Conservation (phyloP, 2,329 filamentous ascomycete species). For the Ophiostoma triangulosporum region DNA sequence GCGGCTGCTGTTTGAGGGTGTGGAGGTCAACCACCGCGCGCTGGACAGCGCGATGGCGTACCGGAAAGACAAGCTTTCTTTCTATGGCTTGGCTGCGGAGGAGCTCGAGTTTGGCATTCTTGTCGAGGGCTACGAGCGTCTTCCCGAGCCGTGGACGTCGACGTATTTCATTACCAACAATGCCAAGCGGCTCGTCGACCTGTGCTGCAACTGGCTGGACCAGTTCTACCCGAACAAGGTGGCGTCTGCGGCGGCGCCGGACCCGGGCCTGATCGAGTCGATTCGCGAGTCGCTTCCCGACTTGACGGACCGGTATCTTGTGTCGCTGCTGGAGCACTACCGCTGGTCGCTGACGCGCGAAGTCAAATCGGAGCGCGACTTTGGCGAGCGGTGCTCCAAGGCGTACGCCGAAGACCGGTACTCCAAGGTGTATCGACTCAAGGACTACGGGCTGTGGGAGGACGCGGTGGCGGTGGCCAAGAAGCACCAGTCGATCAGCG, state of each 20-base stretch:
- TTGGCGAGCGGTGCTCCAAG: slow-evolving; percentile 32
- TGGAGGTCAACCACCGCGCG: slow-evolving; percentile 52
- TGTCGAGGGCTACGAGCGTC: slow-evolving; percentile 47
- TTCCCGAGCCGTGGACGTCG: slow-evolving; percentile 81
- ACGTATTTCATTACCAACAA: slow-evolving; percentile 49
- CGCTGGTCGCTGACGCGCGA: slow-evolving; percentile 34
- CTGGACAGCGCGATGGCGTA: slow-evolving; percentile 57
- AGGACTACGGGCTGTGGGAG: slow-evolving; percentile 42
- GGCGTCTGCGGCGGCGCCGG: slow-evolving; percentile 17
- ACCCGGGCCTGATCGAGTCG: slow-evolving; percentile 28
- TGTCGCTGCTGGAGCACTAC: slow-evolving; percentile 38
- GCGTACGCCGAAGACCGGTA: slow-evolving; percentile 37
- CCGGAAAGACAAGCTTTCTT: slow-evolving; percentile 50
- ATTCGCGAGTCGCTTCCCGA: slow-evolving; percentile 35
- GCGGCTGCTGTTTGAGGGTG: slow-evolving; percentile 52
- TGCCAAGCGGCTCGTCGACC: slow-evolving; percentile 43
- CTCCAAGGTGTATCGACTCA: slow-evolving; percentile 38
- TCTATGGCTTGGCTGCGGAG: slow-evolving; percentile 62
- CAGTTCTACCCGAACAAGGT: slow-evolving; percentile 25
- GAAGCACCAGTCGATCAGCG: slow-evolving; percentile 40
- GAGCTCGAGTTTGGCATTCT: slow-evolving; percentile 52
- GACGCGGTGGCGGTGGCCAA: slow-evolving; percentile 44
- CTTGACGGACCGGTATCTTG: slow-evolving; percentile 41
- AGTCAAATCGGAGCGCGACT: slow-evolving; percentile 28
- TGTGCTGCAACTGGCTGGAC: slow-evolving; percentile 42